phyloP scores from a whole-genome alignment of 176 grass and related monocot species.

The Juncus inflexus region DNA sequence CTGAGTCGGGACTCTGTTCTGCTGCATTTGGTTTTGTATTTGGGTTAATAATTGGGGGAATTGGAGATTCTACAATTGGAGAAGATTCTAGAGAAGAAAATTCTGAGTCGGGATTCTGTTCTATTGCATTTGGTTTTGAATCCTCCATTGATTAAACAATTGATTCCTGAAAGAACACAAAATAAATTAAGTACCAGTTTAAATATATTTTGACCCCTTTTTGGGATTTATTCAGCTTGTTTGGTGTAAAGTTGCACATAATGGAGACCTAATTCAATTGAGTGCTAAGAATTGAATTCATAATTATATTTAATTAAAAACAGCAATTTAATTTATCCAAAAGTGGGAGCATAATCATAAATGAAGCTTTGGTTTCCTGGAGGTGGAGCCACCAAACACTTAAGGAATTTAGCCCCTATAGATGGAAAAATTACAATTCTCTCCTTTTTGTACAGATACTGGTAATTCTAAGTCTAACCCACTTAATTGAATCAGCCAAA shows the following conservation, averaged over 20 bases:
- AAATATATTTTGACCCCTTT: background rate
- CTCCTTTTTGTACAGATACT: constrained; percentile 16
- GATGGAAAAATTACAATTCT: constrained; percentile 13
- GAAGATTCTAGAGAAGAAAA: constrained; percentile 31
- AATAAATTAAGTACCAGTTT: background rate
- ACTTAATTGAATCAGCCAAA: background rate
- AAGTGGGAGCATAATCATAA: constrained; percentile 21
- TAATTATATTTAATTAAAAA: background rate
- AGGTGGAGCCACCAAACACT: constrained; percentile 13
- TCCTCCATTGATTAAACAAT: constrained; percentile 36
- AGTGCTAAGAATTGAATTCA: background rate
- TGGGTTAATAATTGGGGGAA: constrained; percentile 12
- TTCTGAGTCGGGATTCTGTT: background rate
- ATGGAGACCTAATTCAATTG: background rate
- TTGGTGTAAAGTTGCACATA: background rate
- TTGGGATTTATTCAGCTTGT: background rate
- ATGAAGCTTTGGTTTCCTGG: background rate
- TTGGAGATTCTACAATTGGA: constrained; percentile 18
- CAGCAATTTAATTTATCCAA: background rate
- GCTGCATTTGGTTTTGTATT: constrained; percentile 6
- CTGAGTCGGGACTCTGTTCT: background rate
- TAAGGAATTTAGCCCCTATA: constrained; percentile 11
- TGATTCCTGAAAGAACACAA: background rate
- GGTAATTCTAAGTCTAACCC: background rate
- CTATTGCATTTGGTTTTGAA: constrained; percentile 10